These are phyloP conservation scores for Gelatoporia subvermispora DNA, from an alignment of 768 basidiomycete species.

Conservation along the genomic window DNA sequence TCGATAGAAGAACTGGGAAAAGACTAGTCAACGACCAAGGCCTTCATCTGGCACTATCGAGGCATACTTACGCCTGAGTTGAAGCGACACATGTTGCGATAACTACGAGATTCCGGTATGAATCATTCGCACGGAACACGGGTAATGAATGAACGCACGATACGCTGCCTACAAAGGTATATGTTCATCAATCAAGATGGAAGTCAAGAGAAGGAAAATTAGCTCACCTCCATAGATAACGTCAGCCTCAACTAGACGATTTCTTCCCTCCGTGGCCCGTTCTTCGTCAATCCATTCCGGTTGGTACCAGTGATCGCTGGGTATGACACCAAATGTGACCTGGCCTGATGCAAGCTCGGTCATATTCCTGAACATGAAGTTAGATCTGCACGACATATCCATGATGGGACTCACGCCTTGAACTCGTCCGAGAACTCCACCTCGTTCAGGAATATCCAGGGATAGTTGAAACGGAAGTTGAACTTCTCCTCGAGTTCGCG, in stretches of 20 bases:
- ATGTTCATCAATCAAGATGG: background rate
- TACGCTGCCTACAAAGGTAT: slow-evolving; percentile 33
- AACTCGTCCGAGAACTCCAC: slow-evolving; percentile 73
- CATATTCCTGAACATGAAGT: slow-evolving; percentile 11
- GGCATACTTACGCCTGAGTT: slow-evolving; percentile 53
- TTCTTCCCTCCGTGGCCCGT: slow-evolving; percentile 46
- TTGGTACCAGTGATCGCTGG: slow-evolving; percentile 62
- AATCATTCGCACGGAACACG: background rate
- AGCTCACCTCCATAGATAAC: slow-evolving; percentile 45
- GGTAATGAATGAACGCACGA: slow-evolving; percentile 23
- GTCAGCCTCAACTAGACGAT: slow-evolving; percentile 42
- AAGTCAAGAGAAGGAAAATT: slow-evolving; percentile 2
- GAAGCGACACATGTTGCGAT: slow-evolving; percentile 75
- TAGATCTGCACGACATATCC: background rate
- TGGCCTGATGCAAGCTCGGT: slow-evolving; percentile 25
- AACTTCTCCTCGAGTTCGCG: slow-evolving; percentile 83
- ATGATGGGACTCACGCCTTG: slow-evolving; percentile 42
- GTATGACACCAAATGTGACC: slow-evolving; percentile 54
- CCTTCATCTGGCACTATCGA: background rate
- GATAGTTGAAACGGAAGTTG: slow-evolving; percentile 74
- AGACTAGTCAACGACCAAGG: background rate
- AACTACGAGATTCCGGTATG: slow-evolving; percentile 25
- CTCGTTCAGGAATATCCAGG: slow-evolving; percentile 89
- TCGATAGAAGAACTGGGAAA: slow-evolving; percentile 49
- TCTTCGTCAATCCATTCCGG: slow-evolving; percentile 72